Base-by-base conservation (phyloP, 129 eudicot species). In the Lactuca sativa region DNA sequence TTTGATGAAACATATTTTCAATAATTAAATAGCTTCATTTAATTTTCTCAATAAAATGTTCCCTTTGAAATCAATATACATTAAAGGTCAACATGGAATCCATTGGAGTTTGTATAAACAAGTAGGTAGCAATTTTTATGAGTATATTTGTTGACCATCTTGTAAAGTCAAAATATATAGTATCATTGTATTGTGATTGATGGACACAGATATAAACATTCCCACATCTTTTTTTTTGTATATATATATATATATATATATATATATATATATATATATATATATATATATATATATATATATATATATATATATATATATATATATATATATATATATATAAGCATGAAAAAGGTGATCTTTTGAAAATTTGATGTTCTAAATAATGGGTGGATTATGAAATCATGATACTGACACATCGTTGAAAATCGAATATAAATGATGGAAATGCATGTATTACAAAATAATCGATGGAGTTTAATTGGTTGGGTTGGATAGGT, bases 131-230 rank as follows among this genome's bases (percentile, higher is more conserved):
- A 30, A 6, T 34, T 69, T 40, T 54, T 61, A 53, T 64, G 65
- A 60, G 70, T n/a, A 58, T 47, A 44, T 33, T 18, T 66, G 68
- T 68, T 61, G 71, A 69, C 21, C 32, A 9, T 76, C 52, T 40
- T 60, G 51, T 60, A 13, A 52, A 40, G 57, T 62, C 52, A 76
- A 52, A 69, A 5, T 32, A 38, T 54, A 49, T 15, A 61, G 30
- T 59, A 62, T 41, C 31, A 54, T n/a, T 76, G 75, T 76, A 69
- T 52, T 40, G 64, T 40, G 70, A 60, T 76, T 69, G 70, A 76
- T 69, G 71, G 71, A 76, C 55, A 69, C 48, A 59, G 51, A 37
- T 53, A 65, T 43, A 41, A 61, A 61, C 59, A 61, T 76, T 76
- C 70, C 67, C 55, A 60, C 60, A 60, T 76, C 57, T 30, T 30